A percentile compares a stretch with the other conserved stretches of the same genome.
Conservation (phyloP, 768 basidiomycete species). For the Trametes cinnabarina region DNA sequence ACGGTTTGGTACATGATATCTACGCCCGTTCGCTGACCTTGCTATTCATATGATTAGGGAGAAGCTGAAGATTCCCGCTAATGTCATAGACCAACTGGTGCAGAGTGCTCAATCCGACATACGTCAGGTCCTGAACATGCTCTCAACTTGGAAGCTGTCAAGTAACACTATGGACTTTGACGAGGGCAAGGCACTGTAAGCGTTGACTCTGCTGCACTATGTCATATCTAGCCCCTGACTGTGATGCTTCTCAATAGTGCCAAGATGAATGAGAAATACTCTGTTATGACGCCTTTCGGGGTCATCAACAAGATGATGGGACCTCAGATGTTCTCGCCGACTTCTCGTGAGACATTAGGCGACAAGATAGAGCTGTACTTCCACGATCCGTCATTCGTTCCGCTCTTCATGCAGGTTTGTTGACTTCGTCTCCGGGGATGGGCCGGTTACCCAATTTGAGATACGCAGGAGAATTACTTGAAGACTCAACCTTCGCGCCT, state of each 20-base stretch:
- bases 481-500: slow-evolving; percentile 72
- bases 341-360: slow-evolving; percentile 73
- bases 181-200: slow-evolving; percentile 86
- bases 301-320: slow-evolving; percentile 87
- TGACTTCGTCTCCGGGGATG: no score
- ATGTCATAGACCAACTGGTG: slow-evolving; percentile 91
- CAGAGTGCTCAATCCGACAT: slow-evolving; percentile 91
- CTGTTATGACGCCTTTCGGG: slow-evolving; percentile 88
- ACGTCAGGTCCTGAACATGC: slow-evolving; percentile 95
- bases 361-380: slow-evolving; percentile 98
- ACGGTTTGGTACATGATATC: slow-evolving; percentile 23
- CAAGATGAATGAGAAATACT: slow-evolving; percentile 89
- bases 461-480: slow-evolving; percentile 86
- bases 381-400: slow-evolving; percentile 92
- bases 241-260: slow-evolving; percentile 44
- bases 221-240: no score
- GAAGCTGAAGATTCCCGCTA: slow-evolving; percentile 87
- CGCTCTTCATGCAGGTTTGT: slow-evolving; percentile 90
- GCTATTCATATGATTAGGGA: slow-evolving; percentile 51
- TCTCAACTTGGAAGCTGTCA: slow-evolving; percentile 95
- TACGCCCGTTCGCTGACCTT: background rate
- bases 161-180: slow-evolving; percentile 83
- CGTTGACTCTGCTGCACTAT: background rate
- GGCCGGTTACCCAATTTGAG: no score
- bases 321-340: slow-evolving; percentile 86